Evolutionary conservation across 176 grass and related monocot genomes (phyloP).

Genomic region (Musa itinerans): DNA sequence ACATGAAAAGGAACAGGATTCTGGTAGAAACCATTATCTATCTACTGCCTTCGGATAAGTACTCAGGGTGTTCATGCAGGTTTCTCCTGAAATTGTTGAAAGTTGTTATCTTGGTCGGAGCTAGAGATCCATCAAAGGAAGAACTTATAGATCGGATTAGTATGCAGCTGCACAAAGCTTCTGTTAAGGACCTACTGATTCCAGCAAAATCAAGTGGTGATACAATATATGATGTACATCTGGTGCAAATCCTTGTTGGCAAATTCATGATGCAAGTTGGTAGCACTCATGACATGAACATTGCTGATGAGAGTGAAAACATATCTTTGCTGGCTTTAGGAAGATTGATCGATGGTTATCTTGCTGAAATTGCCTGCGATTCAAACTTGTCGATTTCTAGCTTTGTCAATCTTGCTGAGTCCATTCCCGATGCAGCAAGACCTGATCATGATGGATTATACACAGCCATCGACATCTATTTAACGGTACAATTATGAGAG

Average conservation of each 20-base stretch:
- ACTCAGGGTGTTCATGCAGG: slow-evolving; percentile 80
- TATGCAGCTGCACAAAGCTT: slow-evolving; percentile 74
- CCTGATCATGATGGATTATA: slow-evolving; percentile 76
- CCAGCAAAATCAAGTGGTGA: slow-evolving; percentile 33
- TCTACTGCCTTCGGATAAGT: slow-evolving; percentile 86
- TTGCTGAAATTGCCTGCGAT: slow-evolving; percentile 79
- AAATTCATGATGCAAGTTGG: slow-evolving; percentile 59
- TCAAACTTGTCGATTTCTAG: slow-evolving; percentile 55
- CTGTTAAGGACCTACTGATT: slow-evolving; percentile 75
- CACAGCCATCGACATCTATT: slow-evolving; percentile 78
- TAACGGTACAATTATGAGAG: slow-evolving; percentile 52
- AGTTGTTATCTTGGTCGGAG: slow-evolving; percentile 72
- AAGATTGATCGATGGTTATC: slow-evolving; percentile 70
- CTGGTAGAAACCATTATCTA: slow-evolving; percentile 86
- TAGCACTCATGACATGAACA: slow-evolving; percentile 29
- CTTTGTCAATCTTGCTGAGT: slow-evolving; percentile 61
- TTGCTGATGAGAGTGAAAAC: slow-evolving; percentile 51
- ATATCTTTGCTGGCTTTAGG: slow-evolving; percentile 65
- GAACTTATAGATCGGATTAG: slow-evolving; percentile 68
- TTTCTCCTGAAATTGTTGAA: slow-evolving; percentile 95
- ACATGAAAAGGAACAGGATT: slow-evolving; percentile 68
- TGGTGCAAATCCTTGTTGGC: slow-evolving; percentile 70
- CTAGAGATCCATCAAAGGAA: slow-evolving; percentile 58
- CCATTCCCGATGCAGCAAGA: slow-evolving; percentile 64
- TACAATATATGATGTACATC: slow-evolving; percentile 45